Base-by-base conservation (phyloP, 2,329 filamentous ascomycete species). In the Ploettnerulaceae sp. region DNA sequence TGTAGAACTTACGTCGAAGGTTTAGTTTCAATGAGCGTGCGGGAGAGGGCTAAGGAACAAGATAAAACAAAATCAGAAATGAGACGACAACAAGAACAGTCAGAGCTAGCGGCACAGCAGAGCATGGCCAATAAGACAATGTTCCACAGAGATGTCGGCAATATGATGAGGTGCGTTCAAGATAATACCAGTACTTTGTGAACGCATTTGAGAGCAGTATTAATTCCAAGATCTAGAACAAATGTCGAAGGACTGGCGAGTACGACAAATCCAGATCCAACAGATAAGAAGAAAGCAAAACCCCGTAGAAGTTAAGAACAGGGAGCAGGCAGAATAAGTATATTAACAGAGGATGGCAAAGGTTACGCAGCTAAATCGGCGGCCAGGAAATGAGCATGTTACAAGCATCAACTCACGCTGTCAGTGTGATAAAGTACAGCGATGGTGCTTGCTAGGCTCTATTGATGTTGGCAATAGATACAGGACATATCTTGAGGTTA, bases 241-340 rank as follows among this genome's bases (percentile, higher is more conserved):
- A 44, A 37, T 29, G 4, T 45, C 14, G 45, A 52, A 17, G 46
- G 46, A 20, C 32, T 48, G 39, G 34, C 28, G 25, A 12, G 12
- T 7, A 7, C 25, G 25, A 28, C 25, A n/a, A n/a, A n/a, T n/a
- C n/a, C n/a, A n/a, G n/a, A n/a, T n/a, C n/a, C n/a, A n/a, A n/a
- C n/a, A n/a, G n/a, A n/a, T n/a, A n/a, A n/a, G n/a, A n/a, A n/a
- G n/a, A n/a, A n/a, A n/a, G n/a, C n/a, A n/a, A n/a, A n/a, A n/a
- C n/a, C n/a, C n/a, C n/a, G n/a, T n/a, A n/a, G n/a, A n/a, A n/a
- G n/a, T n/a, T n/a, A n/a, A n/a, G n/a, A n/a, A n/a, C n/a, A n/a
- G n/a, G n/a, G n/a, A n/a, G n/a, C n/a, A n/a, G n/a, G n/a, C n/a
- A n/a, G n/a, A n/a, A n/a, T n/a, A n/a, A n/a, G n/a, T n/a, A n/a